Percentiles rank a stretch among this genome's conserved stretches.
Evolutionary conservation across 1,284 basidiomycete species (phyloP).

Genomic region (Boletus subluridellus): DNA sequence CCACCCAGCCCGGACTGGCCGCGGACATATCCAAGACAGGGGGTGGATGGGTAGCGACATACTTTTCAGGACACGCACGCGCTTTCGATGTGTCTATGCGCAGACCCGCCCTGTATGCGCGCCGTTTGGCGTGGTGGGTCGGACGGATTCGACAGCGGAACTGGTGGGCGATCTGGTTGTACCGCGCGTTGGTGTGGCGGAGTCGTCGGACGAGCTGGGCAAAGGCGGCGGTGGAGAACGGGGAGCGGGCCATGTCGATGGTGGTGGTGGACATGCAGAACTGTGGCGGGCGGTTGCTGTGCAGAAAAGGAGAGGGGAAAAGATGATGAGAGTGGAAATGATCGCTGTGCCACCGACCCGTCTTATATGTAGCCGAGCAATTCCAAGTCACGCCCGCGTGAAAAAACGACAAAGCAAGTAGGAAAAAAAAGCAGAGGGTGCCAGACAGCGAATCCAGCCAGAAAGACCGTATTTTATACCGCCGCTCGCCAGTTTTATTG

Average conservation of each 20-base stretch:
- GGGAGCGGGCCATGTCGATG: constrained; percentile 19
- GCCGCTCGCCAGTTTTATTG: background rate
- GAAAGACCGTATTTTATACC: background rate
- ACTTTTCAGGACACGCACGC: constrained; percentile 34
- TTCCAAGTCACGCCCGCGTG: constrained; percentile 15
- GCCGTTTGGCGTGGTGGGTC: constrained; percentile 44
- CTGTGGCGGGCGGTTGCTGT: background rate
- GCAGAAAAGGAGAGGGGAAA: background rate
- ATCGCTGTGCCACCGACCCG: constrained; percentile 13
- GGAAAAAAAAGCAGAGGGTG: background rate
- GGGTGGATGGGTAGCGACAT: constrained; percentile 41
- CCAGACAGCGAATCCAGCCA: background rate
- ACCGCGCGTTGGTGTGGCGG: constrained; percentile 41
- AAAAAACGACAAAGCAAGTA: background rate
- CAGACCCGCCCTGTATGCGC: constrained; percentile 43
- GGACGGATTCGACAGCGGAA: constrained; percentile 33
- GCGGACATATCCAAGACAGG: constrained; percentile 40
- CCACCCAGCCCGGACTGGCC: background rate
- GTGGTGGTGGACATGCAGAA: constrained; percentile 17
- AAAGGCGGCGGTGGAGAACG: constrained; percentile 27
- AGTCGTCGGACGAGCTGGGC: constrained; percentile 41
- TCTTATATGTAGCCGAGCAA: background rate
- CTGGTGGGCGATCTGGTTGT: constrained; percentile 36
- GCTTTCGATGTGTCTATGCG: constrained; percentile 44
- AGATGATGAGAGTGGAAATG: background rate